Base-by-base conservation (phyloP, 768 basidiomycete genomes). In the Mycena rebaudengoi region DNA sequence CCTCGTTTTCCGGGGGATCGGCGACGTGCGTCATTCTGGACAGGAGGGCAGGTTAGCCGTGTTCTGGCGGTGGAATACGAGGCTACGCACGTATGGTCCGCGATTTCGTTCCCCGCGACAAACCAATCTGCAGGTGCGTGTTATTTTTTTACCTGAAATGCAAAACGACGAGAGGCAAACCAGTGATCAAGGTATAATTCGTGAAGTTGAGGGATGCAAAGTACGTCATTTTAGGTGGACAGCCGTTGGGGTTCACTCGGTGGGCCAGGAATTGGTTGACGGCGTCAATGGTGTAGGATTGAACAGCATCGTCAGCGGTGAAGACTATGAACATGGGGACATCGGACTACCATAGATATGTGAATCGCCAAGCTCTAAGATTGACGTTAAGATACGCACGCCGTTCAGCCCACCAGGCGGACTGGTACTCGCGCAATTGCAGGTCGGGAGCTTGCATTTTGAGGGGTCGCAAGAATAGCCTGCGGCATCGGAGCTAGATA, bases 21-120 rank as follows among this genome's bases (percentile, higher is more conserved):
- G 87, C 90, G 57, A 91, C 86, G 75, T 94, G 92, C 7, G 91
- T 92, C 89, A 94, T 93, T 25, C 67, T 91, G 90, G 76, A 91
- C 91, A 30, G 89, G 90, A 66, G 93, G 8, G 23, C 4, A 25
- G 4, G 7, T 25, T 11, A 44, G 21, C 4, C 7, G 43, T 6
- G n/a, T 37, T 43, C 41, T 43, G 20, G 11, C 25, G 2, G 68
- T 28, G 46, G 41, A 43, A 60, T 46, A 45, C 52, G 43, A 63
- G 37, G 39, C 54, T 41, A 80, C 86, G 69, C 75, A 89, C 89
- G 90, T 89, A 70, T 91, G 90, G 76, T 91, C 91, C 29, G 90
- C 91, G 67, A 94, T 92, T 72, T 94, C 92, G 72, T 93, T 93
- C 23, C 92, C 92, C 6, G 88, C 53, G 4, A 54, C 53, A 23